Evolutionary conservation across 2,329 filamentous ascomycete species (phyloP).

Genomic region (Bisporella sp.): DNA sequence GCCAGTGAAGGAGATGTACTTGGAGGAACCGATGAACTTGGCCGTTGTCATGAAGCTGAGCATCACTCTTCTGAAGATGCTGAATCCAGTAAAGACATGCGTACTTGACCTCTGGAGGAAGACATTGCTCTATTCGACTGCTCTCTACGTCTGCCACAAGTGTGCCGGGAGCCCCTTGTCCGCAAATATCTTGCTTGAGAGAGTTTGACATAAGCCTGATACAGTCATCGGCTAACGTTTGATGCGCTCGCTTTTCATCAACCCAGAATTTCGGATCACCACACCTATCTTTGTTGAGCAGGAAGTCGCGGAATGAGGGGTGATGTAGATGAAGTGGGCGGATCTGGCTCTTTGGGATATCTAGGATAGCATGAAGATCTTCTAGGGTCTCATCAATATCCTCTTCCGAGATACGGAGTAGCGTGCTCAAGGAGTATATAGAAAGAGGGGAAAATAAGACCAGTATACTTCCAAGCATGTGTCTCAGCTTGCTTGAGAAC

Average conservation of each 20-base stretch:
- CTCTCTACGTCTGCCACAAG: not conserved
- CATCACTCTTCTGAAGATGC: not conserved
- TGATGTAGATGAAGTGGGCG: not conserved
- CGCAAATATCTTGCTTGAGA: not conserved
- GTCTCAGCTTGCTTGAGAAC: not conserved
- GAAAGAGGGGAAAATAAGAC: not conserved
- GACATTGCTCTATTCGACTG: not conserved
- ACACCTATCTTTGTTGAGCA: not conserved
- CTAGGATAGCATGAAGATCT: not conserved
- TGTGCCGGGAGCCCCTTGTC: not conserved
- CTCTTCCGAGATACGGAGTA: not conserved
- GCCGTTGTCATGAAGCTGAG: not conserved
- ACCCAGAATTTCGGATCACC: not conserved
- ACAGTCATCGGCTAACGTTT: not conserved
- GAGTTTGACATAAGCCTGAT: not conserved
- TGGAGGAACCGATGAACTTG: not conserved
- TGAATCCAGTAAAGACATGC: no score
- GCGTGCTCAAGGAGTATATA: not conserved
- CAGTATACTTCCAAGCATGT: not conserved
- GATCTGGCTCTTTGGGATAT: not conserved
- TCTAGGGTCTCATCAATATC: not conserved
- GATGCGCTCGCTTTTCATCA: not conserved
- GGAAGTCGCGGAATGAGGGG: not conserved
- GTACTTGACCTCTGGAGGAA: not conserved
- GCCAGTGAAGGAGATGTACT: not conserved